phyloP scores from a whole-genome alignment of 306 rosid genomes.

The Dryas alaskensis region DNA sequence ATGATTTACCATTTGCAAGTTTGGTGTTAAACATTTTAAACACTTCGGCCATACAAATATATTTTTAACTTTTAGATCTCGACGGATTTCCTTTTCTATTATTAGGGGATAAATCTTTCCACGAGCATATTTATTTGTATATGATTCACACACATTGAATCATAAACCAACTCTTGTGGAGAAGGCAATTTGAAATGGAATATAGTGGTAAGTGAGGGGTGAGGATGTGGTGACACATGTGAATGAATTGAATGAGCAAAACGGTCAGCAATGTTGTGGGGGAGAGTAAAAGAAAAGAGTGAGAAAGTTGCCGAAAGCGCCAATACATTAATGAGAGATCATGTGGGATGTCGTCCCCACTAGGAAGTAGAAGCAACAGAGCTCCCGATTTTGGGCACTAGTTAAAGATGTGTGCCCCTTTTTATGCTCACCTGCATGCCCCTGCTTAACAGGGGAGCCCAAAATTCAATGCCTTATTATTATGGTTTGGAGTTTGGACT shows the following conservation, averaged over 20 bases:
- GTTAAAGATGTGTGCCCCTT: neutral
- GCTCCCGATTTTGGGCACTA: constrained; percentile 8
- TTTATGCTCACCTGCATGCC: neutral
- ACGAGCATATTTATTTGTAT: too few relatives aligned
- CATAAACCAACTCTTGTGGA: neutral
- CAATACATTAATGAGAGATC: constrained; percentile 30
- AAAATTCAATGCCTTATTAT: too few relatives aligned
- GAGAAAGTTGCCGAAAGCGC: constrained; percentile 41
- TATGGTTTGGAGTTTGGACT: too few relatives aligned
- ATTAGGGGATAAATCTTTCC: too few relatives aligned
- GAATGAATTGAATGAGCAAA: neutral
- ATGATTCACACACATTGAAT: too few relatives aligned
- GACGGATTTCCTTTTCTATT: too few relatives aligned
- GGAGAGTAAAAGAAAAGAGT: neutral
- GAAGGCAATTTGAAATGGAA: neutral
- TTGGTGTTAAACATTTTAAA: neutral
- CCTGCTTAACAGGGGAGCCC: neutral
- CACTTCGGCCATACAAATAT: neutral
- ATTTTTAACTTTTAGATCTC: too few relatives aligned
- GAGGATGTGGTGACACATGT: neutral
- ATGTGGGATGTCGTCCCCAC: constrained; percentile 65
- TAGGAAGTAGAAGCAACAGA: neutral
- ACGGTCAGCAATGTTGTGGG: neutral
- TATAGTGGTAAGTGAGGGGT: neutral
- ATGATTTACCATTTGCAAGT: neutral